Percentiles rank a stretch among this genome's conserved stretches.
These are phyloP conservation scores for Platismatia glauca DNA, from an alignment of 495 filamentous ascomycete species.

Conservation along the genomic window DNA sequence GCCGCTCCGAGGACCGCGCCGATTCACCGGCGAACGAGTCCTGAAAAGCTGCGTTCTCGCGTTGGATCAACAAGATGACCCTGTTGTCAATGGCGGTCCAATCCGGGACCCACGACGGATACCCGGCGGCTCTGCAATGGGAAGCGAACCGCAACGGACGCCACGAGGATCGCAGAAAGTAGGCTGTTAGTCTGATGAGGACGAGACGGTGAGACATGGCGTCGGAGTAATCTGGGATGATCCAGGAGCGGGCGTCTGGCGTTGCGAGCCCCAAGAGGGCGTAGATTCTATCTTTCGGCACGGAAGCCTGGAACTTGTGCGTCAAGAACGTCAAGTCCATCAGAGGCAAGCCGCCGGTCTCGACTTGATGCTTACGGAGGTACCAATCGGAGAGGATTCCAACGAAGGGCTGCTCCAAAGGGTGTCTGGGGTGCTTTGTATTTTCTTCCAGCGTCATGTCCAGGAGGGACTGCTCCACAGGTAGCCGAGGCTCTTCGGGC, in stretches of 20 bases:
- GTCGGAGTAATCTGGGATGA: not conserved
- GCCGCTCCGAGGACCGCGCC: no score
- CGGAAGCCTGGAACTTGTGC: not conserved
- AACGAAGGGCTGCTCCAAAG: not conserved
- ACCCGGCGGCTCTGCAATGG: not conserved
- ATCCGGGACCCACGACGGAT: not conserved
- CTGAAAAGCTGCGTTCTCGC: no score
- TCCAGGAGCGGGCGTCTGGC: not conserved
- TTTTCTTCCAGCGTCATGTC: no score
- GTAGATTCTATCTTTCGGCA: not conserved
- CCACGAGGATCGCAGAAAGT: not conserved
- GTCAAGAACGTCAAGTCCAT: not conserved
- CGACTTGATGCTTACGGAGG: not conserved
- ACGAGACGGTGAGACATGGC: not conserved
- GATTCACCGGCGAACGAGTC: no score
- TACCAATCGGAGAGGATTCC: not conserved
- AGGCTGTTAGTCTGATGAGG: not conserved
- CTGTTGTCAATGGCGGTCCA: not conserved
- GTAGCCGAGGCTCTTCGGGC: not conserved
- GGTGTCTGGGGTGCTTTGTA: no score
- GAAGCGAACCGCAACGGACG: not conserved
- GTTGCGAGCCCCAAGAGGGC: not conserved
- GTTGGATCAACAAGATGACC: not conserved
- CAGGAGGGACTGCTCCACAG: no score
- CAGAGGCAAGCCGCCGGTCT: not conserved